These are phyloP conservation scores for Angomonas ambiguus DNA, from an alignment of 208 protist species.

Conservation along the genomic window DNA sequence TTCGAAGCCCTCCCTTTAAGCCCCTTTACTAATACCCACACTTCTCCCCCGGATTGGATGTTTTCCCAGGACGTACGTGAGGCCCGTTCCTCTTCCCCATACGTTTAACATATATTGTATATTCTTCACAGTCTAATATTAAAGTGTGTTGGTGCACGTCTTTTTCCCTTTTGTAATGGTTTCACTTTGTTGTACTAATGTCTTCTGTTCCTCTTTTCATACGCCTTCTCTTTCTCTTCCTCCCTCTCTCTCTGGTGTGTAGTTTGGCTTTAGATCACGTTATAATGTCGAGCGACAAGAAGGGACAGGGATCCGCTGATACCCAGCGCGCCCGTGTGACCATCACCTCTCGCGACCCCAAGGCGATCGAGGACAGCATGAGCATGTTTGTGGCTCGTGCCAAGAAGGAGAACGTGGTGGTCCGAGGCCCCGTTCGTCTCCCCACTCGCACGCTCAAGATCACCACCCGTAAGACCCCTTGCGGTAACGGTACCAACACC, in stretches of 20 bases:
- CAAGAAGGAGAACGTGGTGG: conserved; percentile 93
- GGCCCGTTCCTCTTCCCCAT: not conserved
- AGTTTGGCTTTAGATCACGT: conserved; percentile 76
- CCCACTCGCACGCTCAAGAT: conserved; percentile 98
- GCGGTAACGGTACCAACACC: conserved; percentile 99
- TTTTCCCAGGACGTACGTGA: conserved; percentile 27
- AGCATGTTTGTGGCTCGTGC: conserved; percentile 92
- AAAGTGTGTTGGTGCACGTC: not conserved
- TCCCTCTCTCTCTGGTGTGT: not conserved
- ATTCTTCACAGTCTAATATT: not conserved
- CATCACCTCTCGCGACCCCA: conserved; percentile 95
- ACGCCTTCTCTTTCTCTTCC: not conserved
- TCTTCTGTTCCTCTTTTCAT: not conserved
- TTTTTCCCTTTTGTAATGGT: not conserved
- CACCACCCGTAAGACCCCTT: conserved; percentile 98
- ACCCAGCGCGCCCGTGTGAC: conserved; percentile 96
- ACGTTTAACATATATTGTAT: not conserved
- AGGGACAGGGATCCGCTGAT: conserved; percentile 49
- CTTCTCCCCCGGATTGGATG: conserved; percentile 43
- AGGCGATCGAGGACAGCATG: conserved; percentile 97
- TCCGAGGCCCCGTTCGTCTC: conserved; percentile 97
- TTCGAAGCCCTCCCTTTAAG: conserved; percentile 12
- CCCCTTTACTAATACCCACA: not conserved
- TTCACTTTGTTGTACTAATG: not conserved
- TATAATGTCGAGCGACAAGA: conserved; percentile 82